These are phyloP conservation scores for Turnera subulata DNA, from an alignment of 345 rosid species.

Conservation along the genomic window DNA sequence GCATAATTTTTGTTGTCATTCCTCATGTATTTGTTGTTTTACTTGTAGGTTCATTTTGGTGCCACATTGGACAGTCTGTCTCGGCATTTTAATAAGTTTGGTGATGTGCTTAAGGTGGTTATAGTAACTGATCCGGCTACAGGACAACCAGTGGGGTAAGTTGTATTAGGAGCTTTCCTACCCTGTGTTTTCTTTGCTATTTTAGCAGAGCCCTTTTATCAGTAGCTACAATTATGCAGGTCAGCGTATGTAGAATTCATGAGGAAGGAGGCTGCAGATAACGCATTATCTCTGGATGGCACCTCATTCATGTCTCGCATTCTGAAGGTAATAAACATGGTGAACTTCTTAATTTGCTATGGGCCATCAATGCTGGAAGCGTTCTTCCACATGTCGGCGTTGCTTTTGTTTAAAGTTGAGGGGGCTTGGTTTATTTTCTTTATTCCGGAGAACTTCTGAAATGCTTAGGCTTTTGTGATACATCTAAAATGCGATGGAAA, in stretches of 20 bases:
- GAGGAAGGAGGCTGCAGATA: constrained; percentile 83
- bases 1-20: constrained; percentile 8
- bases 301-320: constrained; percentile 92
- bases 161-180: constrained; percentile 3
- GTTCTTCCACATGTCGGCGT: background rate
- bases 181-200: constrained; percentile 1
- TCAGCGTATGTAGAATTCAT: constrained; percentile 88
- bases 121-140: constrained; percentile 85
- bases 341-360: background rate
- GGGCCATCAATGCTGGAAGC: background rate
- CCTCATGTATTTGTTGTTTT: constrained; percentile 15
- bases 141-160: constrained; percentile 90
- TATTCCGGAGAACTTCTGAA: background rate
- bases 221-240: constrained; percentile 38
- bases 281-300: constrained; percentile 73
- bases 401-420: background rate
- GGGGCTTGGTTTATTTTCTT: background rate
- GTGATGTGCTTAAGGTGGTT: constrained; percentile 84
- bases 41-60: constrained; percentile 91
- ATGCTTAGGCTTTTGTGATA: background rate
- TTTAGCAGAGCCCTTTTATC: background rate
- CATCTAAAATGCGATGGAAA: background rate
- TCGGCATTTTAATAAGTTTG: constrained; percentile 85
- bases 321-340: constrained; percentile 59
- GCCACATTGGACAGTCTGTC: constrained; percentile 93